Base-by-base conservation (phyloP, 352 stramenopile genomes). In the Blastocystis sp. region DNA sequence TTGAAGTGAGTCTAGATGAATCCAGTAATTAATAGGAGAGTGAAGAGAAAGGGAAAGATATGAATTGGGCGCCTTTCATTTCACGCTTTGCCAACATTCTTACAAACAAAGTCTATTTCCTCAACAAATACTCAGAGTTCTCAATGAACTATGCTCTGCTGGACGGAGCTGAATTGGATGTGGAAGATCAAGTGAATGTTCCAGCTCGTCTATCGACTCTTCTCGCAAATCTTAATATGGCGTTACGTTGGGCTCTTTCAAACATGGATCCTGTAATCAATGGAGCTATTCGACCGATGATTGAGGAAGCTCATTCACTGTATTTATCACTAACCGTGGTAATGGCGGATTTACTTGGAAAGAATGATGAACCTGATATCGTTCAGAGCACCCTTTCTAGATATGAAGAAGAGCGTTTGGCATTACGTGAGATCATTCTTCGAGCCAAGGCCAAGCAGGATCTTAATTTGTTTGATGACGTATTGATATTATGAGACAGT, bases 161-260 rank as follows among this genome's bases (percentile, higher is more conserved):
- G 5, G 66, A 89, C 13, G 78, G 66, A 19, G 78, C 60, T 11
- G 66, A 76, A 40, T 40, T 89, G 2, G 78, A 89, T 42, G 35
- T 69, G 13, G 78, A 89, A 56, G 78, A 89, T 40, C 78, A 89
- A 42, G 78, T 89, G 56, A 89, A 89, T 56, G 54, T 89, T 19
- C 60, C 78, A 37, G 60, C 78, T 30, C 78, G 78, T 40, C 27
- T 89, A 13, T 79, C 78, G 5, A 89, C 78, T 19, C 66, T 89
- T 33, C 60, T 89, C n/a, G 78, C 66, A 11, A 79, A 59, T 13
- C 59, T 89, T 24, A 79, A 89, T 42, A 58, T 89, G 17, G 58
- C 78, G 0, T 35, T 79, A 42, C 78, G 58, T 27, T 89, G 78
- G 78, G 78, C 58, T 19, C 56, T 89, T 1, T 37, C 58, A 40